Conservation (phyloP, 257 asterid species). For the Solanum verrucosum region DNA sequence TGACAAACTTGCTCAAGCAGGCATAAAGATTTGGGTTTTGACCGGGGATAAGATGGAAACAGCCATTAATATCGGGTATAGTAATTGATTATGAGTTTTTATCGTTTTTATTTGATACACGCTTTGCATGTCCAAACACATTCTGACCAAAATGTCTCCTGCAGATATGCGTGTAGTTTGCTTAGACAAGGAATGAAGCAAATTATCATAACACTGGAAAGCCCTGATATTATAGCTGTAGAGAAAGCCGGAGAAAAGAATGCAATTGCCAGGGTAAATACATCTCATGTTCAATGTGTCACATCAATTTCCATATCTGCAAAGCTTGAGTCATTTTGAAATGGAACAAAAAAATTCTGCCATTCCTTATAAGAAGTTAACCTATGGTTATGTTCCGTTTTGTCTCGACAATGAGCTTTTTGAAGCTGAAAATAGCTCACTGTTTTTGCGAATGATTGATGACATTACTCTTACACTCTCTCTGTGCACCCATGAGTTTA, state of each 20-base stretch:
- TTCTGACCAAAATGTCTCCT: conserved; percentile 27
- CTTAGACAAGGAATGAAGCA: conserved; percentile 99
- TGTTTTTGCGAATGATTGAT: background rate
- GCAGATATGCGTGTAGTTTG: conserved; percentile 91
- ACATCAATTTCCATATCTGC: background rate
- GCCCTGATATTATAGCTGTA: conserved; percentile 56
- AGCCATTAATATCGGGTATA: conserved; percentile 88
- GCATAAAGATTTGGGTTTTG: conserved; percentile 85
- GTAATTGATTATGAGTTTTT: background rate
- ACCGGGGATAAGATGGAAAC: conserved; percentile 98
- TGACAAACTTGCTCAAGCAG: conserved; percentile 94
- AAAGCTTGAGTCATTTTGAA: background rate
- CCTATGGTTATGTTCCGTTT: background rate
- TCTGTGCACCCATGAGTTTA: background rate
- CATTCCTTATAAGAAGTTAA: background rate
- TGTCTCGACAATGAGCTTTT: background rate
- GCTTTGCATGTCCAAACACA: background rate
- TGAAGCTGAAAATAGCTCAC: background rate
- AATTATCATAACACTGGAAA: conserved; percentile 53
- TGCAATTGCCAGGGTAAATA: conserved; percentile 69
- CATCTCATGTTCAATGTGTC: background rate
- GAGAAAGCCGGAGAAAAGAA: conserved; percentile 66
- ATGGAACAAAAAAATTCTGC: background rate
- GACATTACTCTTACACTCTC: background rate
- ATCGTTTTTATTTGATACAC: background rate